Evolutionary conservation across 2,329 filamentous ascomycete genomes (phyloP).

Genomic region (Fusarium mexicanum): DNA sequence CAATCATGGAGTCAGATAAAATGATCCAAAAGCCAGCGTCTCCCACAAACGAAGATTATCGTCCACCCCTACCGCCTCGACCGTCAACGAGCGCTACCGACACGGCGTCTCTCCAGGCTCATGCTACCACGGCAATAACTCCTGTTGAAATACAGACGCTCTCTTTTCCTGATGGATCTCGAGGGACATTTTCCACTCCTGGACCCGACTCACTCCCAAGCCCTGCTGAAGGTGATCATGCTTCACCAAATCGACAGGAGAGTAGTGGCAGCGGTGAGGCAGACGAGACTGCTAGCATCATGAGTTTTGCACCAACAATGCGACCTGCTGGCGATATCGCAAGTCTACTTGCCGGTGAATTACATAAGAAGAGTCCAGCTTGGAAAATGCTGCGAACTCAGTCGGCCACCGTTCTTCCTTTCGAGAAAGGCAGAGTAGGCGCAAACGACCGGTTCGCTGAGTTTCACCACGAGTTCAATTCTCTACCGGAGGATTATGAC

Average conservation of each 20-base stretch:
- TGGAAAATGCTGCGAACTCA: constrained; percentile 75
- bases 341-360: constrained; percentile 80
- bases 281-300: constrained; percentile 72
- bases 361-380: constrained; percentile 72
- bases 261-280: constrained; percentile 56
- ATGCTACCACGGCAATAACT: constrained; percentile 86
- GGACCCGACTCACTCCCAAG: constrained; percentile 50
- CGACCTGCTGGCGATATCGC: constrained; percentile 77
- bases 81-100: constrained; percentile 53
- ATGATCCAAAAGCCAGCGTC: constrained; percentile 45
- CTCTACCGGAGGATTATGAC: constrained; percentile 67
- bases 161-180: constrained; percentile 74
- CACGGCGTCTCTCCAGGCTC: constrained; percentile 61
- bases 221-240: constrained; percentile 53
- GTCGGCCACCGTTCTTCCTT: constrained; percentile 67
- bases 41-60: constrained; percentile 54
- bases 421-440: constrained; percentile 61
- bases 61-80: constrained; percentile 66
- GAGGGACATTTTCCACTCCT: constrained; percentile 67
- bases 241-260: constrained; percentile 48
- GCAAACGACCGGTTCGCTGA: constrained; percentile 66
- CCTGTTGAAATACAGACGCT: constrained; percentile 82
- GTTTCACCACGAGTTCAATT: constrained; percentile 82
- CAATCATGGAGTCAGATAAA: constrained; percentile 33
- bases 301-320: constrained; percentile 72